Conservation (phyloP, 106 monocot species). For the Gastrodia elata region DNA sequence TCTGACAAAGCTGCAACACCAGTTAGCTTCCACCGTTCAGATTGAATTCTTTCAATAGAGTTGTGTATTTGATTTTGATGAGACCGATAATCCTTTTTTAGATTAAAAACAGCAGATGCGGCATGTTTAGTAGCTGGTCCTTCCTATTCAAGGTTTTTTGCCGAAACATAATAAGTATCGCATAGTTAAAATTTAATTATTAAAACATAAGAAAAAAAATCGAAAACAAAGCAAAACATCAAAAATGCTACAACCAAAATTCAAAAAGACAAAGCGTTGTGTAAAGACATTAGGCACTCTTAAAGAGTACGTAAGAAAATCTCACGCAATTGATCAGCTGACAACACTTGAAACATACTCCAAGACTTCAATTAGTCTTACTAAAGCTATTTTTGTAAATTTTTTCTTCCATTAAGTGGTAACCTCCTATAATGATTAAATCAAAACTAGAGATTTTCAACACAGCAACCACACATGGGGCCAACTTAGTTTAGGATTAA, state of each 20-base stretch:
- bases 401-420: not conserved
- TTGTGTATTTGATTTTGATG: conserved; percentile 10
- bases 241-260: not conserved
- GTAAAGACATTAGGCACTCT: too few relatives aligned
- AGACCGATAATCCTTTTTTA: conserved; percentile 11
- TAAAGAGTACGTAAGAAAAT: not conserved
- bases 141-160: conserved; percentile 26
- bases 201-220: not conserved
- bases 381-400: not conserved
- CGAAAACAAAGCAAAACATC: not conserved
- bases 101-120: conserved; percentile 2
- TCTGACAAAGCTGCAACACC: conserved; percentile 72
- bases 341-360: not conserved
- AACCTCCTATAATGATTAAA: not conserved
- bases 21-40: conserved; percentile 59
- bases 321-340: not conserved
- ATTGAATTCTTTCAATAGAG: conserved; percentile 26
- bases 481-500: too few relatives aligned
- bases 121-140: conserved; percentile 46
- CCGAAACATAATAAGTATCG: not conserved
- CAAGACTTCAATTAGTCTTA: not conserved
- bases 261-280: not conserved
- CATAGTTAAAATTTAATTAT: not conserved
- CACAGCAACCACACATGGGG: not conserved
- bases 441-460: not conserved